phyloP scores from a whole-genome alignment of 345 rosid species.

The Murraya paniculata region DNA sequence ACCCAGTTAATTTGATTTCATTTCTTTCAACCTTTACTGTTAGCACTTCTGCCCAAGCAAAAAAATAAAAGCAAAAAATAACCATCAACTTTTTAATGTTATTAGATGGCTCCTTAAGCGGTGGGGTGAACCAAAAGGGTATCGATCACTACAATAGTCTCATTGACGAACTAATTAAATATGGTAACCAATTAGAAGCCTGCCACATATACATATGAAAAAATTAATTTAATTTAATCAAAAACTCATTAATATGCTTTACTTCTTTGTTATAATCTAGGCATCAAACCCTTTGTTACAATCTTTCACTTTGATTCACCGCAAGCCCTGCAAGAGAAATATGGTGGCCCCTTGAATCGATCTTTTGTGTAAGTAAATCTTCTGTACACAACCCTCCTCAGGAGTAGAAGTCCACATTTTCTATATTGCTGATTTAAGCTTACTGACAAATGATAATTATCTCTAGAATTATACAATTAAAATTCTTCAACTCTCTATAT shows the following conservation, averaged over 20 bases:
- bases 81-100: not conserved
- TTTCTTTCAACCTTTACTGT: no score
- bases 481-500: no score
- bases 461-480: no score
- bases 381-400: no score
- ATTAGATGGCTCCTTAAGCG: conserved; percentile 40
- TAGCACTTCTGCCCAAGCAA: no score
- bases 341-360: conserved; percentile 37
- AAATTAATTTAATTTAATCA: not conserved
- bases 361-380: conserved; percentile 30
- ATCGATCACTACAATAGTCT: conserved; percentile 54
- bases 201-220: not conserved
- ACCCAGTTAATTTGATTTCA: conserved; percentile 20
- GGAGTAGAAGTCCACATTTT: no score
- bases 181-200: conserved; percentile 11
- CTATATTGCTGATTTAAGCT: no score
- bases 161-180: conserved; percentile 29
- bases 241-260: no score
- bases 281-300: conserved; percentile 42
- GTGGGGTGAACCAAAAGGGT: conserved; percentile 50
- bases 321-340: conserved; percentile 35
- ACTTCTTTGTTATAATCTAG: conserved; percentile 7
- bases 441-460: no score
- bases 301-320: conserved; percentile 43
- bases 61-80: no score